Base-by-base conservation (phyloP, 1,284 basidiomycete genomes). In the Coniferiporia weirii region DNA sequence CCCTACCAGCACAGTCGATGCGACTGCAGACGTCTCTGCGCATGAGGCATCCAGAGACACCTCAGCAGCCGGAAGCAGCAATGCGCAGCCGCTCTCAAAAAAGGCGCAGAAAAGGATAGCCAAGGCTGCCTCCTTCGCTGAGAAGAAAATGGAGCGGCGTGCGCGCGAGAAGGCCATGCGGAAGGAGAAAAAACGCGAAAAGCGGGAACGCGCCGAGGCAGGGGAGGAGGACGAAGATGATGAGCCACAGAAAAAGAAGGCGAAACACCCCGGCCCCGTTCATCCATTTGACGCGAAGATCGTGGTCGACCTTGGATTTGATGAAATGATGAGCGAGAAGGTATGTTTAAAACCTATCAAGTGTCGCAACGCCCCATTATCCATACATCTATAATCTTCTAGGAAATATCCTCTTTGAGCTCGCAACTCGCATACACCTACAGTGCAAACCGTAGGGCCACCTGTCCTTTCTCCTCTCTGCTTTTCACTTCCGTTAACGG, bases 251-350 rank as follows among this genome's bases (percentile, higher is more conserved):
- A 74, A 71, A 67, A 84, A 84, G 72, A 76, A 78, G 63, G 66
- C 67, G 54, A 68, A 68, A 65, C 54, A 60, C 45, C 69, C 71
- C 32, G 76, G 70, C 7, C 69, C 70, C 53, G 67, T 66, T 75
- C 72, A 65, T 58, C 79, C 70, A 27, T 95, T 93, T 68, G 78
- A 80, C 15, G 92, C 91, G 8, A 83, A 81, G 38, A 80, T 99
- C 1, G 83, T 97, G 19, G 75, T 99, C 32, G 97, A 99, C 74
- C 78, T 97, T 6, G 93, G 88, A 1, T 99, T 99, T 70, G 97
- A 99, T 71, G 85, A 94, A 51, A 79, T 89, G 73, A 99, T 99
- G 97, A 84, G 76, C 52, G 93, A 95, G 57, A 95, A 94, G 78
- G 95, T 95, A 70, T 66, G 86, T 75, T 36, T 36, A 59, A 22